Evolutionary conservation across 164 flowering plant species (phyloP), one percentile per base, ranked within the genome.

Genomic region (Vitis rupestris): DNA sequence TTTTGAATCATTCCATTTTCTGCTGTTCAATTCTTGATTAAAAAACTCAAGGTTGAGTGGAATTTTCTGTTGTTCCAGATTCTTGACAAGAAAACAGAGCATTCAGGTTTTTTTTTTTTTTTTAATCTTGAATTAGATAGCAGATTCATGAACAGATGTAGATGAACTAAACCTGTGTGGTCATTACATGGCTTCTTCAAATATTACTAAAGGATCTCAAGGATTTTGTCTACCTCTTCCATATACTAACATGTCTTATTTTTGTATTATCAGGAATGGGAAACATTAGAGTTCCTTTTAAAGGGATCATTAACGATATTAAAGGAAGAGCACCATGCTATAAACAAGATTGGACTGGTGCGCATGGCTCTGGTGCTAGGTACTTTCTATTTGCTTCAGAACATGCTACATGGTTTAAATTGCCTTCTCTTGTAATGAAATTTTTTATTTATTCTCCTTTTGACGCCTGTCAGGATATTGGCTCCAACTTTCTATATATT

Each of bases 271-370:
- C 72, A 76, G 84, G 48, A n/a, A 85, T 83, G 82, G 73, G 54
- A 7, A 65, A 9, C 54, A 10, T 70, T 16, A 73, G 37, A 54
- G 14, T 75, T 16, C 90, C 89, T 19, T 84, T 88, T 59, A 44
- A 52, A 64, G 93, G 93, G 17, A 72, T 88, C 60, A 75, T 49
- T n/a, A 67, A 78, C 2, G 93, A 88, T 71, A 0, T 80, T 19
- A 83, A 78, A 71, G 88, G 86, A 68, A 84, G 93, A 66, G 29
- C 60, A 19, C 61, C 68, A 1, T 81, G 80, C 70, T 88, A 86
- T 68, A 84, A 77, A 79, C 81, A 86, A 59, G 90, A 88, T 63
- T 88, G 93, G 93, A 30, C 29, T 5, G 59, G 63, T 10, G 84
- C 76, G 14, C 10, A 77, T 49, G 37, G 76, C 64, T 74, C 84